Evolutionary conservation across 768 basidiomycete species (phyloP).

Genomic region (Boletus huronensis): DNA sequence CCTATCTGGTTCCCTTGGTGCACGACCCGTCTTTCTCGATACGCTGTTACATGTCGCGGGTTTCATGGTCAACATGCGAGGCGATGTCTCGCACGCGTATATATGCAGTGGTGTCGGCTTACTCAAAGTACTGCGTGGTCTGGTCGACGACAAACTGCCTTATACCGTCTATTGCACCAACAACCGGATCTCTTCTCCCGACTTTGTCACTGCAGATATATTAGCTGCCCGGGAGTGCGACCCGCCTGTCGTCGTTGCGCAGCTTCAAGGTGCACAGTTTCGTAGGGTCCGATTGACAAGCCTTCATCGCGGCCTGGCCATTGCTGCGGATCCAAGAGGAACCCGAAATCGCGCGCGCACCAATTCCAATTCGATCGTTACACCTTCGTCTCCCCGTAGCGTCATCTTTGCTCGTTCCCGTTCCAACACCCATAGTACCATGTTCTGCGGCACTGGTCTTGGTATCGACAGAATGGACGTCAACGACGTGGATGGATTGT

Average conservation of each 20-base stretch:
- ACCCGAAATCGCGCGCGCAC: slow-evolving; percentile 19
- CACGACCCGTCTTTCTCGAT: slow-evolving; percentile 61
- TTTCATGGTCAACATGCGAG: slow-evolving; percentile 62
- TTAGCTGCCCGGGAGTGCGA: slow-evolving; percentile 44
- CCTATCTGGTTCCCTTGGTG: slow-evolving; percentile 41
- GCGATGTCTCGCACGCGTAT: slow-evolving; percentile 48
- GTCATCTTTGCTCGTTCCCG: slow-evolving; percentile 30
- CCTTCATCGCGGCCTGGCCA: slow-evolving; percentile 45
- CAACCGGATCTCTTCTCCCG: slow-evolving; percentile 41
- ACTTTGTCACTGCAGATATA: slow-evolving; percentile 48
- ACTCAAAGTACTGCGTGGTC: slow-evolving; percentile 44
- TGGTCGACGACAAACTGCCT: slow-evolving; percentile 37
- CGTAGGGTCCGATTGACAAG: slow-evolving; percentile 49
- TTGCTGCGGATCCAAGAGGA: slow-evolving; percentile 25
- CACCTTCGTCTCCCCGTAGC: slow-evolving; percentile 24
- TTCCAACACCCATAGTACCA: slow-evolving; percentile 23
- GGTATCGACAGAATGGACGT: slow-evolving; percentile 10
- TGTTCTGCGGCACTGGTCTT: neutral
- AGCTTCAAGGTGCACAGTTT: slow-evolving; percentile 56
- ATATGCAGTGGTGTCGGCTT: slow-evolving; percentile 58
- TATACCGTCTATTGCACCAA: slow-evolving; percentile 55
- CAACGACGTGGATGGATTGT: slow-evolving; percentile 1
- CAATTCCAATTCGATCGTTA: slow-evolving; percentile 27
- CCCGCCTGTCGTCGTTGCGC: slow-evolving; percentile 47
- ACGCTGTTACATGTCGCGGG: slow-evolving; percentile 68